These are phyloP conservation scores for Leccinum holopus DNA, from an alignment of 1,284 basidiomycete genomes.

Conservation along the genomic window DNA sequence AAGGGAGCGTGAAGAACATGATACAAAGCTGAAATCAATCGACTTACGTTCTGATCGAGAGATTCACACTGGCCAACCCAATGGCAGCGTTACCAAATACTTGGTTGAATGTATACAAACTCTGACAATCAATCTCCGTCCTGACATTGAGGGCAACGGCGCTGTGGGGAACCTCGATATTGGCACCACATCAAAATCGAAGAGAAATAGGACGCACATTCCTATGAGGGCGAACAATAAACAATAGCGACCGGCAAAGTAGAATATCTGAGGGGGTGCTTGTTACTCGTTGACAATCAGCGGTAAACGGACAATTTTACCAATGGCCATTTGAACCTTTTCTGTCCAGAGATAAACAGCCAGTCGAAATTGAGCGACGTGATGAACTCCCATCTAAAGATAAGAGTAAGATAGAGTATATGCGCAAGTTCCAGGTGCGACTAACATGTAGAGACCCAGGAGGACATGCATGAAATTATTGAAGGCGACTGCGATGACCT, in stretches of 20 bases:
- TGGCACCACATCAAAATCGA: background rate
- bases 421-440: slow-evolving; percentile 8
- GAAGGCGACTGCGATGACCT: slow-evolving; percentile 48
- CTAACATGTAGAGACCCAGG: slow-evolving; percentile 65
- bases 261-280: slow-evolving; percentile 53
- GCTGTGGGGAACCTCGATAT: slow-evolving; percentile 8
- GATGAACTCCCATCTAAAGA: slow-evolving; percentile 59
- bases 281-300: slow-evolving; percentile 1
- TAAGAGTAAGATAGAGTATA: slow-evolving; percentile 6
- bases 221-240: slow-evolving; percentile 67
- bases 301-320: slow-evolving; percentile 34
- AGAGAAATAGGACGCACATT: slow-evolving; percentile 47
- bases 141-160: slow-evolving; percentile 36
- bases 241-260: slow-evolving; percentile 71
- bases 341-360: slow-evolving; percentile 58
- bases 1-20: slow-evolving; percentile 1
- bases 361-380: slow-evolving; percentile 69
- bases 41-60: slow-evolving; percentile 72
- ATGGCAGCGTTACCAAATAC: slow-evolving; percentile 69
- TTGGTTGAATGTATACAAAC: slow-evolving; percentile 73
- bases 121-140: slow-evolving; percentile 31
- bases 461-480: slow-evolving; percentile 65
- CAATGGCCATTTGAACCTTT: slow-evolving; percentile 63
- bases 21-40: background rate
- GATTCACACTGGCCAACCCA: slow-evolving; percentile 74